Evolutionary conservation across 495 filamentous ascomycete species (phyloP).

Genomic region (Penicillium silybi): DNA sequence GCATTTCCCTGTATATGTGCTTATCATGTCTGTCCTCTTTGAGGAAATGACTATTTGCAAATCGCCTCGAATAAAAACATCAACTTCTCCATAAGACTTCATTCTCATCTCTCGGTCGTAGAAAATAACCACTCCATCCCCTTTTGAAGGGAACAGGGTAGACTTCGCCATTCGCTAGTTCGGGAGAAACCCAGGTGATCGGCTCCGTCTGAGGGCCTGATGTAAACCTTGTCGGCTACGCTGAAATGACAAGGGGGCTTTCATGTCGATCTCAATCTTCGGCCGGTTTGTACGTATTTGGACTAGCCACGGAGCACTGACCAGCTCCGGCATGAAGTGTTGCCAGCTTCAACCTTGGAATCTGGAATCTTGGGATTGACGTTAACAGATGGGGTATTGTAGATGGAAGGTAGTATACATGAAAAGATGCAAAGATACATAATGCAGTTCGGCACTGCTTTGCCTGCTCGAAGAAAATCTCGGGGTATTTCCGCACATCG

Average conservation of each 20-base stretch:
- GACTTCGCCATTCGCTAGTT: background rate
- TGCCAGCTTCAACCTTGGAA: background rate
- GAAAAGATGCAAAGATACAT: background rate
- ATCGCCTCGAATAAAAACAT: background rate
- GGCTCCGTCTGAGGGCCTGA: background rate
- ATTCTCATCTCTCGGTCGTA: background rate
- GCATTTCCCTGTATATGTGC: conserved; percentile 1
- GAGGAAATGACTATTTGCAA: background rate
- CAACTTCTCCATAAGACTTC: background rate
- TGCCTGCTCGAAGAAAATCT: background rate
- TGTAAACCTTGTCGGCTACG: background rate
- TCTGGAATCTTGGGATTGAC: background rate
- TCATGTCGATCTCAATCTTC: background rate
- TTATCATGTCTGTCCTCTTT: background rate
- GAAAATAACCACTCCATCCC: too few species aligned
- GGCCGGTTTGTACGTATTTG: background rate
- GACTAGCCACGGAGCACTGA: background rate
- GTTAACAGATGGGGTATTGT: background rate
- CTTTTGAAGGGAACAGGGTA: too few species aligned
- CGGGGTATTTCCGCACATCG: background rate
- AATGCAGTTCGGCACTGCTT: background rate
- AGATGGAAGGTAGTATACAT: background rate
- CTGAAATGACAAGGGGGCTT: background rate
- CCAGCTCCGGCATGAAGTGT: background rate
- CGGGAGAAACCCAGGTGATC: too few species aligned